Base-by-base conservation (phyloP, 257 asterid genomes). In the Paraleonurus japonicus region DNA sequence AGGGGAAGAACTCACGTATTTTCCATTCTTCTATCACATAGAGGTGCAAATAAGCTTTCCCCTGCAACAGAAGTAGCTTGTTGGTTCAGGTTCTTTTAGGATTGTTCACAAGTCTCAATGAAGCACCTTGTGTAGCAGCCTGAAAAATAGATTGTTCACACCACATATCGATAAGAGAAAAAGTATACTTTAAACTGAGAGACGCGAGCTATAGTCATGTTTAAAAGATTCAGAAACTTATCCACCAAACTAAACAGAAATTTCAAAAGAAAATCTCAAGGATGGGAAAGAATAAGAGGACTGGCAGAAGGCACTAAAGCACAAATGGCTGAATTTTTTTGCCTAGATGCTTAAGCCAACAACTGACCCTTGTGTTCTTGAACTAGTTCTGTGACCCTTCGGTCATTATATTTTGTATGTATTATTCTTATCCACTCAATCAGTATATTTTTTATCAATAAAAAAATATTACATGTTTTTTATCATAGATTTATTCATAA, bases 61-160 rank as follows among this genome's bases (percentile, higher is more conserved):
- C 76, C 85, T 27, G 65, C 73, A 58, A 71, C 72, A 84, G 75
- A 64, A 64, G 74, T 61, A 45, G 81, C 77, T 68, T 72, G 82
- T 72, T 66, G 64, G 76, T 80, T 79, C 59, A 65, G 58, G 53
- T 73, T 82, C 79, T 75, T 79, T 69, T 80, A 73, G 72, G 72
- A 73, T 72, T 59, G 51, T 80, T 72, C 66, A 53, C 72, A 59
- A 73, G 74, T 59, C 84, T 68, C 73, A 26, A 62, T 76, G 82
- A 76, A 81, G 78, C 77, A 72, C 79, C 78, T 54, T 72, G 86
- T 30, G 80, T 60, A 58, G 77, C 76, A 66, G 69, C 90, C 97
- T 93, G 90, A 72, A 73, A 79, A 73, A 72, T 37, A 74, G 64
- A 79, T 67, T 47, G 19, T 59, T 64, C 74, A 61, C 8, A 70